Conservation (phyloP, 2,329 filamentous ascomycete genomes). For the Mariannaea elegans region DNA sequence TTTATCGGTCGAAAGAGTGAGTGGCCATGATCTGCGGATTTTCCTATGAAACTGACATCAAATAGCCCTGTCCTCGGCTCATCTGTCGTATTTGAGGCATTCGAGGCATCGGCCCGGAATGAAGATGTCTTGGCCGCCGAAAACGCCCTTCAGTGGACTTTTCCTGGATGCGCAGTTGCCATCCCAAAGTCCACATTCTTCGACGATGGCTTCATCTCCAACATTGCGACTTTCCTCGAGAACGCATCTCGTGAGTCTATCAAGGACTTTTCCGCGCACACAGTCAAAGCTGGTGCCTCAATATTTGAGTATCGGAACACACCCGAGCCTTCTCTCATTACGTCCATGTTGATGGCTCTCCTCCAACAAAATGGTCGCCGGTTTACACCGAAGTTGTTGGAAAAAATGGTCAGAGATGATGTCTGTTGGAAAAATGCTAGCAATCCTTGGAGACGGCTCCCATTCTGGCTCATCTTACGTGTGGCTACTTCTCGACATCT, state of each 20-base stretch:
- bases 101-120: conserved; percentile 66
- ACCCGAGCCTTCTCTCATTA: conserved; percentile 64
- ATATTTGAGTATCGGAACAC: conserved; percentile 68
- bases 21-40: neutral
- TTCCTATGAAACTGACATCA: neutral
- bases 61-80: conserved; percentile 34
- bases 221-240: conserved; percentile 63
- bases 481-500: conserved; percentile 66
- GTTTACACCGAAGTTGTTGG: conserved; percentile 49
- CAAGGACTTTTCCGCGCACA: conserved; percentile 60
- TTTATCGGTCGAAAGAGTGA: conserved; percentile 40
- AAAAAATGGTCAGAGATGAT: conserved; percentile 70
- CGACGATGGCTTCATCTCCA: conserved; percentile 34
- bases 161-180: conserved; percentile 63
- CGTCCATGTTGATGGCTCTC: conserved; percentile 67
- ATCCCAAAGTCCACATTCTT: conserved; percentile 49
- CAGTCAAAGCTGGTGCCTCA: conserved; percentile 60
- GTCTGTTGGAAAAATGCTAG: conserved; percentile 59
- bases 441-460: conserved; percentile 69
- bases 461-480: conserved; percentile 70
- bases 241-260: conserved; percentile 63
- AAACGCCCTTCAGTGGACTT: conserved; percentile 64
- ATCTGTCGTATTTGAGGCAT: conserved; percentile 59
- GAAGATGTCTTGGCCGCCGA: conserved; percentile 61
- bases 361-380: conserved; percentile 64